Conservation (phyloP, 1,284 basidiomycete species). For the Apiotrichum laibachii region DNA sequence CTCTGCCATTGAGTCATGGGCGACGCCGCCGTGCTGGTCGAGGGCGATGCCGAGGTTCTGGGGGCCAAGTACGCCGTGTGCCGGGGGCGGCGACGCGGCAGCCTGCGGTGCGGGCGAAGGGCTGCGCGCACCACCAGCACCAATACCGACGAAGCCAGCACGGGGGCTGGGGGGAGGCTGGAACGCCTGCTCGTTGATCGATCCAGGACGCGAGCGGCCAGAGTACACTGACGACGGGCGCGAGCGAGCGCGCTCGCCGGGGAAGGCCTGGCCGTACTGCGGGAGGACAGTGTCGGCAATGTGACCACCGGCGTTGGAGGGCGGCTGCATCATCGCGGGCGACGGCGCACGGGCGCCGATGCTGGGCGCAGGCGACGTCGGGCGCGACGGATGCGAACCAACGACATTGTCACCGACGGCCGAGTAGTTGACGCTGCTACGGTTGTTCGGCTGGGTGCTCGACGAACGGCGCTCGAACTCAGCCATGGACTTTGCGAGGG, state of each 20-base stretch:
- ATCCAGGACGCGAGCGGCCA: conserved; percentile 41
- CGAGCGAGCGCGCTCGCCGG: conserved; percentile 68
- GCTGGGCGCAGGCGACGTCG: conserved; percentile 63
- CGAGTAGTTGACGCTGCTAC: conserved; percentile 52
- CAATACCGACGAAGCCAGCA: conserved; percentile 73
- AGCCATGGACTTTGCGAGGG: conserved; percentile 49
- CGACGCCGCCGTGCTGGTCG: conserved; percentile 71
- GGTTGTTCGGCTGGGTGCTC: conserved; percentile 17
- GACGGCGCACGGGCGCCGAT: conserved; percentile 28
- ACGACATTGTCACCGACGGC: conserved; percentile 67
- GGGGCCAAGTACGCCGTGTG: conserved; percentile 34
- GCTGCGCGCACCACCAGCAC: conserved; percentile 56
- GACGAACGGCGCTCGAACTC: conserved; percentile 44
- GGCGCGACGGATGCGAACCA: conserved; percentile 67
- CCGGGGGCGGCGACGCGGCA: conserved; percentile 41
- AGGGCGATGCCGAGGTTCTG: conserved; percentile 67
- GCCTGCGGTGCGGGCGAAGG: conserved; percentile 61
- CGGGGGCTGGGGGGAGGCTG: conserved; percentile 44
- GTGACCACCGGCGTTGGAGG: conserved; percentile 56
- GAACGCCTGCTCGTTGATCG: conserved; percentile 16
- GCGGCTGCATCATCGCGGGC: conserved; percentile 68
- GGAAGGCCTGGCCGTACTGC: conserved; percentile 79
- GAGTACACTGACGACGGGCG: conserved; percentile 50
- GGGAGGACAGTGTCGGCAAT: conserved; percentile 69
- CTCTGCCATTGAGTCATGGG: conserved; percentile 74